These are phyloP conservation scores for Amaranthus palmeri DNA, from an alignment of 148 eudicot species.

Conservation along the genomic window DNA sequence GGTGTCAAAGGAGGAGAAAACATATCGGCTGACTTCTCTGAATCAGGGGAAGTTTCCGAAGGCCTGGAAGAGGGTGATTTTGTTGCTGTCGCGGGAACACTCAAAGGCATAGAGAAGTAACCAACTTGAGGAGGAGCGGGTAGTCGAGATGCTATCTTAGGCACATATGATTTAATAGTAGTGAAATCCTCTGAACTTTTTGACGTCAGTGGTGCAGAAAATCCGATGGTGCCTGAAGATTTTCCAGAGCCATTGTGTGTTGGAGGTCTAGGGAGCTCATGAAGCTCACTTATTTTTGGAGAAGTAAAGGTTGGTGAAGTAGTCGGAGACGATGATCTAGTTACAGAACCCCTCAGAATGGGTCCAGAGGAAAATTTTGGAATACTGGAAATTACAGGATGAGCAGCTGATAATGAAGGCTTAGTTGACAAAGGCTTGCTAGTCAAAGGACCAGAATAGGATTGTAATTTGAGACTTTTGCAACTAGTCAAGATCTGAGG, in stretches of 20 bases:
- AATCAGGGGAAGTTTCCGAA: constrained; percentile 13
- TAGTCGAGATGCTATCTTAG: constrained; percentile 18
- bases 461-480: constrained; percentile 44
- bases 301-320: constrained; percentile 51
- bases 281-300: constrained; percentile 86
- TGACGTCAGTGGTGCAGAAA: constrained; percentile 65
- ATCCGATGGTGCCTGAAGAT: constrained; percentile 37
- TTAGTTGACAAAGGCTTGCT: constrained; percentile 43
- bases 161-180: constrained; percentile 8
- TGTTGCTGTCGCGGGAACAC: constrained; percentile 15
- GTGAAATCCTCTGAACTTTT: constrained; percentile 33
- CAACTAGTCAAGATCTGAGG: constrained; percentile 28
- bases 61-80: constrained; percentile 20
- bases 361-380: constrained; percentile 54
- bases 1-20: constrained; percentile 58
- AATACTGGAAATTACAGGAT: constrained; percentile 33
- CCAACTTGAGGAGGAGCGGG: constrained; percentile 21
- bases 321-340: constrained; percentile 41
- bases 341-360: constrained; percentile 38
- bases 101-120: constrained; percentile 20
- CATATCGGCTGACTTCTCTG: constrained; percentile 22
- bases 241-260: constrained; percentile 30
- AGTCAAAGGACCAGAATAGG: constrained; percentile 73
- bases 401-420: constrained; percentile 33
- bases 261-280: constrained; percentile 96